These are phyloP conservation scores for Fusarium praegraminearum DNA, from an alignment of 2,329 filamentous ascomycete genomes.

Conservation along the genomic window DNA sequence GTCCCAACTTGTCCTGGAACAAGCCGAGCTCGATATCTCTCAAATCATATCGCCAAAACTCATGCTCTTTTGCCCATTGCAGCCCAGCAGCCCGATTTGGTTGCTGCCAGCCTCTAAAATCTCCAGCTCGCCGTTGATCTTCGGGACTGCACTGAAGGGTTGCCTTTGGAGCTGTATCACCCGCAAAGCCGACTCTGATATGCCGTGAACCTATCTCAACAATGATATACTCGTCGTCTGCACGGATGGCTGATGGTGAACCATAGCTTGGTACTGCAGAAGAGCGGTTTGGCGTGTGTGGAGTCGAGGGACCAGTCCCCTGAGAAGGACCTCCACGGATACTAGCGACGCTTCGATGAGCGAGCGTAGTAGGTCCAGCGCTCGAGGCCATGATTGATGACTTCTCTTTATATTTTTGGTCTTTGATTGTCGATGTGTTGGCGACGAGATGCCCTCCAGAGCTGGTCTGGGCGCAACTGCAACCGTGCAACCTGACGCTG, in stretches of 20 bases:
- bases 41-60: slow-evolving; percentile 85
- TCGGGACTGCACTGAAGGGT: slow-evolving; percentile 79
- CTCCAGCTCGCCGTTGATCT: slow-evolving; percentile 80
- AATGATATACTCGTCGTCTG: slow-evolving; percentile 87
- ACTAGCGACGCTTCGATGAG: slow-evolving; percentile 69
- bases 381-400: slow-evolving; percentile 58
- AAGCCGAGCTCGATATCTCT: slow-evolving; percentile 79
- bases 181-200: slow-evolving; percentile 86
- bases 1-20: slow-evolving; percentile 87
- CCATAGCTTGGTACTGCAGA: slow-evolving; percentile 67
- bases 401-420: background rate
- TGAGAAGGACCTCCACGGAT: slow-evolving; percentile 62
- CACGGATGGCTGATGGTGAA: slow-evolving; percentile 70
- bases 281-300: slow-evolving; percentile 71
- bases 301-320: slow-evolving; percentile 57
- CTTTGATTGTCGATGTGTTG: slow-evolving; percentile 19
- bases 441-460: slow-evolving; percentile 22
- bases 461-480: slow-evolving; percentile 12
- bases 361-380: slow-evolving; percentile 58
- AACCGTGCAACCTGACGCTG: slow-evolving; percentile 36
- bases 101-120: slow-evolving; percentile 79
- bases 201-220: slow-evolving; percentile 85
- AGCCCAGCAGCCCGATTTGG: slow-evolving; percentile 59
- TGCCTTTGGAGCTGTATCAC: slow-evolving; percentile 81
- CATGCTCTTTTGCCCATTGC: slow-evolving; percentile 72